A percentile compares a stretch with the other conserved stretches of the same genome.
These are phyloP conservation scores for Coemansia sp. DNA, from an alignment of 192 early-diverging fungal genomes.

Conservation along the genomic window DNA sequence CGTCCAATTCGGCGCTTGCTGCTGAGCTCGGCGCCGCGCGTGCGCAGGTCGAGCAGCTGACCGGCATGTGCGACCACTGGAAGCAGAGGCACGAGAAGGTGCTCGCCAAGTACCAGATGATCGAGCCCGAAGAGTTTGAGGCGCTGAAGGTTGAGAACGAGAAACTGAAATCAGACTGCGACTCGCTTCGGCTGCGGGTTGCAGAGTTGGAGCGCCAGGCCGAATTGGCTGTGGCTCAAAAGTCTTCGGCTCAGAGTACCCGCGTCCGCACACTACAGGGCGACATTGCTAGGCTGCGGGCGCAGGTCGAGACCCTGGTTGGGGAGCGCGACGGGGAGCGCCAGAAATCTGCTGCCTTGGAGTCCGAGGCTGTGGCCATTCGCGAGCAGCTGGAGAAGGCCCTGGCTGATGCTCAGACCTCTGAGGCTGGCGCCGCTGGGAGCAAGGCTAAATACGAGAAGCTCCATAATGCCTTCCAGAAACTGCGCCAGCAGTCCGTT, in stretches of 20 bases:
- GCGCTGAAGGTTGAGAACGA: slow-evolving; percentile 58
- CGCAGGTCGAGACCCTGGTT: slow-evolving; percentile 8
- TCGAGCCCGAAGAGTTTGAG: slow-evolving; percentile 77
- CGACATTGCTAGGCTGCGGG: slow-evolving; percentile 20
- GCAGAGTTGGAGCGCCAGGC: slow-evolving; percentile 4
- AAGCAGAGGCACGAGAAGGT: slow-evolving; percentile 71
- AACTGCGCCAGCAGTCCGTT: slow-evolving; percentile 39
- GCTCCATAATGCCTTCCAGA: slow-evolving; percentile 34
- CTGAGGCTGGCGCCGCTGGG: slow-evolving; percentile 6
- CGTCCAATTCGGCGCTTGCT: slow-evolving; percentile 39
- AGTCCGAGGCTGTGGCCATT: not conserved
- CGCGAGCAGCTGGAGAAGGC: slow-evolving; percentile 1
- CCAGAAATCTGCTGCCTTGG: not conserved
- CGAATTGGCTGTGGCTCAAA: slow-evolving; percentile 3
- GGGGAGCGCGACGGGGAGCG: slow-evolving; percentile 4
- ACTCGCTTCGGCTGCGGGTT: slow-evolving; percentile 6
- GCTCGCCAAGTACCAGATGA: slow-evolving; percentile 72
- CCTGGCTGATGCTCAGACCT: not conserved
- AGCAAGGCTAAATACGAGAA: slow-evolving; percentile 34
- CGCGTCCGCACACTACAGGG: slow-evolving; percentile 8
- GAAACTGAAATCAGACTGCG: slow-evolving; percentile 24
- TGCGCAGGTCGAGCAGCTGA: slow-evolving; percentile 54
- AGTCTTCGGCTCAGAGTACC: slow-evolving; percentile 6
- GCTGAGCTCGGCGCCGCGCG: slow-evolving; percentile 63
- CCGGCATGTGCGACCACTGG: slow-evolving; percentile 68